Percentiles rank a stretch among this genome's conserved stretches.
Evolutionary conservation across 1,284 basidiomycete species (phyloP).

Genomic region (Ustilago crameri): DNA sequence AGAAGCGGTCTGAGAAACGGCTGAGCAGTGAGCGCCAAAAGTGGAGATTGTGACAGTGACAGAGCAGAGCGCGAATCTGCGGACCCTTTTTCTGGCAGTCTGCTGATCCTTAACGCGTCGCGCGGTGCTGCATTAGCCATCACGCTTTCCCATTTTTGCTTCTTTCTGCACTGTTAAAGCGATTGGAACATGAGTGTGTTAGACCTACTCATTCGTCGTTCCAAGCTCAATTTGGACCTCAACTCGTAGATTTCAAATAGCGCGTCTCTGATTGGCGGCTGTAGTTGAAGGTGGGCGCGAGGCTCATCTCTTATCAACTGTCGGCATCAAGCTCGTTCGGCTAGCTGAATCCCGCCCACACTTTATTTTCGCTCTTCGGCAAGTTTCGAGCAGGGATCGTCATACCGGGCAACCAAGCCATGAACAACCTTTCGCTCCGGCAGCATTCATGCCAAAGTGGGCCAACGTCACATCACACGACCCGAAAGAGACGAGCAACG

Average conservation of each 20-base stretch:
- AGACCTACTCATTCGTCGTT: neutral
- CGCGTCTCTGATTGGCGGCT: slow-evolving; percentile 29
- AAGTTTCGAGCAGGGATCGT: too few relatives aligned
- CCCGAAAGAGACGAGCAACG: neutral
- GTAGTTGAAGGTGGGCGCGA: too few relatives aligned
- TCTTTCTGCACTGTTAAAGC: neutral
- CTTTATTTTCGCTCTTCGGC: too few relatives aligned
- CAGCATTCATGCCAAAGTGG: neutral
- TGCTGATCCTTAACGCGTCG: slow-evolving; percentile 25
- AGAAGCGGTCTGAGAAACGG: too few relatives aligned
- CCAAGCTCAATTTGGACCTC: neutral
- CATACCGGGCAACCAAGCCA: too few relatives aligned
- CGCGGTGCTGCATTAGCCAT: slow-evolving; percentile 5
- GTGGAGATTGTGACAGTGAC: neutral
- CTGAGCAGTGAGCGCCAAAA: too few relatives aligned
- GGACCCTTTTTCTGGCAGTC: slow-evolving; percentile 12
- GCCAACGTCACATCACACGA: neutral
- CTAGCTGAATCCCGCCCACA: neutral
- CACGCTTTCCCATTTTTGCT: neutral
- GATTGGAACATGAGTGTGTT: neutral
- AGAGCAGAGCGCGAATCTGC: neutral
- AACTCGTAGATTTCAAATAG: slow-evolving; percentile 22
- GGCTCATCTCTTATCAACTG: neutral
- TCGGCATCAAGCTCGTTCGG: slow-evolving; percentile 12
- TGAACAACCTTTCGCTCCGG: too few relatives aligned